phyloP scores from a whole-genome alignment of 495 filamentous ascomycete genomes.

The Penicillium tannophilum region DNA sequence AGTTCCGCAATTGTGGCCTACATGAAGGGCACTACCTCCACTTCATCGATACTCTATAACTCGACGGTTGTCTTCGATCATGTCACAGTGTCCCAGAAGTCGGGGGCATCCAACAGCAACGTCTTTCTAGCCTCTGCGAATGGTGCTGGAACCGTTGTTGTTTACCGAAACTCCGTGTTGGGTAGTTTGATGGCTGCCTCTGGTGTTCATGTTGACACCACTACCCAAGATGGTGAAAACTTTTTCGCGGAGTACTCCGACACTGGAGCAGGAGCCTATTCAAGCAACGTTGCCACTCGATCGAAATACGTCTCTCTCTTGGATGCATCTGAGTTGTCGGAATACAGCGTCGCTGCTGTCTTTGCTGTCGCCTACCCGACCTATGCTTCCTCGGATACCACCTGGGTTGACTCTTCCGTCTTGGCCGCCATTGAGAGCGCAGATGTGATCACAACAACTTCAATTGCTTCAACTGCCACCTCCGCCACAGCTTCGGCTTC shows the following conservation, averaged over 20 bases:
- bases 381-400: slow-evolving; percentile 14
- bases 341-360: slow-evolving; percentile 11
- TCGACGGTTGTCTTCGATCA: slow-evolving; percentile 14
- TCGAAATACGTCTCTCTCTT: slow-evolving; percentile 6
- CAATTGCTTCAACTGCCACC: background rate
- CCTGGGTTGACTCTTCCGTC: slow-evolving; percentile 15
- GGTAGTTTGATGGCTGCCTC: slow-evolving; percentile 13
- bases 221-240: slow-evolving; percentile 4
- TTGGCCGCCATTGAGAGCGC: slow-evolving; percentile 10
- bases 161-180: slow-evolving; percentile 15
- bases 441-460: slow-evolving; percentile 8
- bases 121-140: slow-evolving; percentile 13
- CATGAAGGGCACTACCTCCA: slow-evolving; percentile 16
- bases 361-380: slow-evolving; percentile 15
- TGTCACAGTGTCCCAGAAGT: slow-evolving; percentile 14
- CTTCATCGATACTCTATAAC: slow-evolving; percentile 10
- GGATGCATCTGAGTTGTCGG: slow-evolving; percentile 5
- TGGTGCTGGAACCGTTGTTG: slow-evolving; percentile 12
- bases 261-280: slow-evolving; percentile 6
- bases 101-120: slow-evolving; percentile 12
- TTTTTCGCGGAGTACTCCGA: slow-evolving; percentile 6
- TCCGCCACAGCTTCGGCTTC: background rate
- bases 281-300: slow-evolving; percentile 10
- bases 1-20: slow-evolving; percentile 12
- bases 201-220: slow-evolving; percentile 10